These are phyloP conservation scores for Gentiana straminea DNA, from an alignment of 257 asterid species.

Conservation along the genomic window DNA sequence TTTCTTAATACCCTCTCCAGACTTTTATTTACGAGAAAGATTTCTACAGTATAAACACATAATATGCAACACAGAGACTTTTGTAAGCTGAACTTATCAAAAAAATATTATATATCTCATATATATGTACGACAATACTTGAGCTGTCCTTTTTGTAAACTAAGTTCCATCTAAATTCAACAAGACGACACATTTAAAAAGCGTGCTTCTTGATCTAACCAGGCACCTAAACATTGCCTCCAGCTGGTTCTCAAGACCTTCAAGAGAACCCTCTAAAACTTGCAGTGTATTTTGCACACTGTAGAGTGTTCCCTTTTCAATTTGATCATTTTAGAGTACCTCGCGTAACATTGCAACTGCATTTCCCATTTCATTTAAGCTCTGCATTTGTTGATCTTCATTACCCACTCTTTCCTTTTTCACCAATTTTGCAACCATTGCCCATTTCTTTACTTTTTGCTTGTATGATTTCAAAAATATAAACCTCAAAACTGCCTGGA, in stretches of 20 bases:
- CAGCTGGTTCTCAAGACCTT: slow-evolving; percentile 13
- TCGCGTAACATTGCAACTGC: too few relatives aligned
- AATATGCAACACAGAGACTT: too few relatives aligned
- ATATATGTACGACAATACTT: too few relatives aligned
- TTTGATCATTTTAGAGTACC: too few relatives aligned
- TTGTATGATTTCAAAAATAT: slow-evolving; percentile 19
- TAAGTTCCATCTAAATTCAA: not conserved
- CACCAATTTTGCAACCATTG: slow-evolving; percentile 18
- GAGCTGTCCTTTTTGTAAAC: too few relatives aligned
- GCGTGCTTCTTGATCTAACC: slow-evolving; percentile 26
- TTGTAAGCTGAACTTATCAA: too few relatives aligned
- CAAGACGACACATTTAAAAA: slow-evolving; percentile 20
- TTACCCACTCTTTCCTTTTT: too few relatives aligned
- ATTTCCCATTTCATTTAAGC: too few relatives aligned
- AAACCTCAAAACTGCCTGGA: slow-evolving; percentile 13
- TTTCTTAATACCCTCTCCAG: too few relatives aligned
- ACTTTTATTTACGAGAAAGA: too few relatives aligned
- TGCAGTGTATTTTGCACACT: slow-evolving; percentile 19
- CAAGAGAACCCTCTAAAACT: slow-evolving; percentile 16
- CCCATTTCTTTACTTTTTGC: slow-evolving; percentile 15
- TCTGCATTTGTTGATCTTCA: too few relatives aligned
- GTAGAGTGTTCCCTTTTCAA: slow-evolving; percentile 3
- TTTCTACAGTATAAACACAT: too few relatives aligned
- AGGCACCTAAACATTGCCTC: slow-evolving; percentile 16
- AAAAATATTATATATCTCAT: not conserved